A percentile compares a stretch with the other conserved stretches of the same genome.
phyloP scores from a whole-genome alignment of 2,329 filamentous ascomycete species.

The Graphium sp. region DNA sequence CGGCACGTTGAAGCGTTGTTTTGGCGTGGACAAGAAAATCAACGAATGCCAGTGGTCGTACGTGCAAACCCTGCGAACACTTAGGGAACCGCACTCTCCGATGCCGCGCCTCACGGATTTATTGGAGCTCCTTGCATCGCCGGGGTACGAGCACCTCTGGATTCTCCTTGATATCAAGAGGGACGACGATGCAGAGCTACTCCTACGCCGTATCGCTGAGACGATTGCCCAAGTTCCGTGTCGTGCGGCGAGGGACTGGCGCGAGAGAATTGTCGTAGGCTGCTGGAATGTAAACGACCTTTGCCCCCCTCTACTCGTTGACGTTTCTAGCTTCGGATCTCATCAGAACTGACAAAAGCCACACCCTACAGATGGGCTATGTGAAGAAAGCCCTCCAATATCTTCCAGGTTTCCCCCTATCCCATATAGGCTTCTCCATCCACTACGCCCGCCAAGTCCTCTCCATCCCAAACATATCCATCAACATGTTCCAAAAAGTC shows the following conservation, averaged over 20 bases:
- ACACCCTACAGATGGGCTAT: constrained; percentile 37
- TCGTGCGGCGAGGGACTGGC: constrained; percentile 42
- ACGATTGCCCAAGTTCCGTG: constrained; percentile 37
- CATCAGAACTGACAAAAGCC: too few relatives aligned
- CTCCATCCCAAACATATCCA: constrained; percentile 44
- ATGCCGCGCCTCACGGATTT: constrained; percentile 65
- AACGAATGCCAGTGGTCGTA: constrained; percentile 63
- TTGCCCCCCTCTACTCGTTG: not conserved
- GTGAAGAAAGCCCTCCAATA: constrained; percentile 44
- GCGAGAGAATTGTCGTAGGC: constrained; percentile 57
- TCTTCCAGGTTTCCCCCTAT: constrained; percentile 44
- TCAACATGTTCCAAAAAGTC: constrained; percentile 58
- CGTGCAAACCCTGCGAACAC: constrained; percentile 49
- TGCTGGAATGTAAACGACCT: constrained; percentile 53
- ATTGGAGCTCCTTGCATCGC: constrained; percentile 50
- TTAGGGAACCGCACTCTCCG: constrained; percentile 47
- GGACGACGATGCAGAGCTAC: constrained; percentile 50
- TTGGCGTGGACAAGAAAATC: constrained; percentile 55
- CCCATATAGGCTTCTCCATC: constrained; percentile 52
- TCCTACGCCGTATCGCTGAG: constrained; percentile 53
- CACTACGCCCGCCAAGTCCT: constrained; percentile 51
- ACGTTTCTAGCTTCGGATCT: constrained; percentile 3
- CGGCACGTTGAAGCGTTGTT: constrained; percentile 61
- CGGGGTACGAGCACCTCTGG: constrained; percentile 55
- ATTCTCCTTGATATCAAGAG: constrained; percentile 78